A percentile compares a stretch with the other conserved stretches of the same genome.
phyloP scores from a whole-genome alignment of 116 monocot genomes.

The Trichopus zeylanicus region DNA sequence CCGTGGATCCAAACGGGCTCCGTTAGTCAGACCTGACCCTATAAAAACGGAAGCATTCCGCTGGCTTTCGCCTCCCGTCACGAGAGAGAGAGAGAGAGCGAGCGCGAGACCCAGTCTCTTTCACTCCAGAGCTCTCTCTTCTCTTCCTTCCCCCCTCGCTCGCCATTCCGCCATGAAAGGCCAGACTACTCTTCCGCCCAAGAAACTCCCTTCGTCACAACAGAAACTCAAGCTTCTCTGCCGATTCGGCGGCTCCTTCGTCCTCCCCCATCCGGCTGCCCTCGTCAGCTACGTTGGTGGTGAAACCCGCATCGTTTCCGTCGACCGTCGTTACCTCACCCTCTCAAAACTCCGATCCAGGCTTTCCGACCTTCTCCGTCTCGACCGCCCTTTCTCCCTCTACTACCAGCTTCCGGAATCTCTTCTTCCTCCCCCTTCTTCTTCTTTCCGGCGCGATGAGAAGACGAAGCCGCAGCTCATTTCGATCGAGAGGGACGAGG shows the following conservation, averaged over 20 bases:
- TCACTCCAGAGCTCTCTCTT: not conserved
- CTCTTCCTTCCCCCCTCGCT: no score
- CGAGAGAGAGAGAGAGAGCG: no score
- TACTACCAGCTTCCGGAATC: conserved; percentile 7
- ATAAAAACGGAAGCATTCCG: no score
- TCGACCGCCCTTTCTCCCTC: conserved; percentile 6
- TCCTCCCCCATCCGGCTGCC: not conserved
- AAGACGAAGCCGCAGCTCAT: not conserved
- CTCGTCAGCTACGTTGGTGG: conserved; percentile 16
- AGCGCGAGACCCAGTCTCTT: not conserved
- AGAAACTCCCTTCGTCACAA: not conserved
- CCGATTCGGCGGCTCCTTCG: conserved; percentile 20
- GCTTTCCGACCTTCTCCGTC: conserved; percentile 12
- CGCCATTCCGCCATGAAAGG: not conserved
- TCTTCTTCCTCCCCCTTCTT: not conserved
- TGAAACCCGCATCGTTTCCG: conserved; percentile 19
- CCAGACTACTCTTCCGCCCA: not conserved
- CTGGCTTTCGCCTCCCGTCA: no score
- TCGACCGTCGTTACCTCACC: conserved; percentile 14
- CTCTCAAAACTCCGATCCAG: conserved; percentile 9
- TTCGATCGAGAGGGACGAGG: conserved; percentile 11
- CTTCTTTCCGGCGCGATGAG: no score
- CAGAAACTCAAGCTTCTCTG: conserved; percentile 13
- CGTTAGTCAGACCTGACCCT: no score
- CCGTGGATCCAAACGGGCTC: no score